A percentile compares a stretch with the other conserved stretches of the same genome.
phyloP scores from a whole-genome alignment of 2,329 filamentous ascomycete genomes.

The Colletotrichum sp. region DNA sequence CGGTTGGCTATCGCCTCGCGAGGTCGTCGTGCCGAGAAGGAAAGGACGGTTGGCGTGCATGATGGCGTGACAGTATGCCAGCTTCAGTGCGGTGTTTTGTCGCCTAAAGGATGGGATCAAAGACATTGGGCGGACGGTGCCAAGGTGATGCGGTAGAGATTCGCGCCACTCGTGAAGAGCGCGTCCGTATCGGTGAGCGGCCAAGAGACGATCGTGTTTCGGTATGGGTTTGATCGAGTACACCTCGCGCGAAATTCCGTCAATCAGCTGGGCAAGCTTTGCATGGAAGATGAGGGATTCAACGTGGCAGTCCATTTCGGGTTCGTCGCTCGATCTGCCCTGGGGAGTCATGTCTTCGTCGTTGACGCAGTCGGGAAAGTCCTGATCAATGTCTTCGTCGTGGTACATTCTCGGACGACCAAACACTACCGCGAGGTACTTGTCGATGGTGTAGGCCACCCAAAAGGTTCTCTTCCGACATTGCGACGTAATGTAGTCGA shows the following conservation, averaged over 20 bases:
- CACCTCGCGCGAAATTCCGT: conserved; percentile 41
- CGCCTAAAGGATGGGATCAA: conserved; percentile 49
- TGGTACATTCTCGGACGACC: conserved; percentile 66
- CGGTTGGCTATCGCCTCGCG: conserved; percentile 44
- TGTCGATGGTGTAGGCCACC: conserved; percentile 67
- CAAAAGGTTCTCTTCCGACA: conserved; percentile 65
- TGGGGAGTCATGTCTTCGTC: conserved; percentile 60
- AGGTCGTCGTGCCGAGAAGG: conserved; percentile 40
- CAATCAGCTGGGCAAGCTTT: conserved; percentile 44
- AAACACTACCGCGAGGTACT: conserved; percentile 67
- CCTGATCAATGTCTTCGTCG: conserved; percentile 69
- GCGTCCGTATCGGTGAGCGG: conserved; percentile 40
- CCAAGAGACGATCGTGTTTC: conserved; percentile 38
- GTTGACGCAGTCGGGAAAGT: conserved; percentile 59
- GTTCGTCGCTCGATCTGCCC: conserved; percentile 29
- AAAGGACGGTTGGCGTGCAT: conserved; percentile 62
- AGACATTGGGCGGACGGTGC: conserved; percentile 47
- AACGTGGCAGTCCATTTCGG: conserved; percentile 51
- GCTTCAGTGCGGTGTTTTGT: conserved; percentile 57
- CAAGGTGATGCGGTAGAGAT: conserved; percentile 47
- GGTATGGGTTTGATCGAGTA: conserved; percentile 41
- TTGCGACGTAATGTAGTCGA: conserved; percentile 53
- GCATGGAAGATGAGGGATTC: conserved; percentile 52
- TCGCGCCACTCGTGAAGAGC: conserved; percentile 44
- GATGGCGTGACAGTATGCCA: conserved; percentile 60